phyloP scores from a whole-genome alignment of 1,139 yeast species.

The Geotrichum siamense region DNA sequence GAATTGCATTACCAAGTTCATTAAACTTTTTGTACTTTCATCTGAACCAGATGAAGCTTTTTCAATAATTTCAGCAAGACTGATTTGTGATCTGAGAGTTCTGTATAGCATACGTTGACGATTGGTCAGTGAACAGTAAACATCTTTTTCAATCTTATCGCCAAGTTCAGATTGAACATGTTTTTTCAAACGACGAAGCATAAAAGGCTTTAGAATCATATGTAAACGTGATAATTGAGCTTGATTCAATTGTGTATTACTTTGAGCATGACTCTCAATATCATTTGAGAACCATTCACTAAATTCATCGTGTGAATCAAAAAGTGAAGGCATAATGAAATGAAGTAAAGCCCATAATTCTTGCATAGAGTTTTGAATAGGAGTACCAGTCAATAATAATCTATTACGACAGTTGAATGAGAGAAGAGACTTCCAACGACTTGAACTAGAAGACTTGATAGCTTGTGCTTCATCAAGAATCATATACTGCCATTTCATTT shows the following conservation, averaged over 20 bases:
- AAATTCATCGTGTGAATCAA: conserved; percentile 96
- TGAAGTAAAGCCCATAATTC: conserved; percentile 97
- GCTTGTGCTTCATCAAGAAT: conserved; percentile 98
- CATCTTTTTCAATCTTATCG: conserved; percentile 91
- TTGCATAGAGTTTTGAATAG: conserved; percentile 97
- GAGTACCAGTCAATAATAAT: conserved; percentile 90
- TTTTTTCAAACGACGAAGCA: conserved; percentile 95
- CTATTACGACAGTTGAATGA: conserved; percentile 92
- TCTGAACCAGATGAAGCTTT: conserved; percentile 53
- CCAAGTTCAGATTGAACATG: conserved; percentile 97
- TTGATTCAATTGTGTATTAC: conserved; percentile 86
- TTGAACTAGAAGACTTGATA: conserved; percentile 85
- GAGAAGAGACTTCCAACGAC: conserved; percentile 89
- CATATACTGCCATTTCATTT: conserved; percentile 99
- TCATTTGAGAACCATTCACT: conserved; percentile 99
- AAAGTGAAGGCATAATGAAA: conserved; percentile 97
- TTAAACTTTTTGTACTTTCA: conserved; percentile 70
- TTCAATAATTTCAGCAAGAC: conserved; percentile 81
- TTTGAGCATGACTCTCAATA: conserved; percentile 94
- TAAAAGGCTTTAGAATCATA: conserved; percentile 92
- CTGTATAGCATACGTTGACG: conserved; percentile 84
- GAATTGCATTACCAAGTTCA: conserved; percentile 97
- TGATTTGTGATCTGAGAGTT: conserved; percentile 83
- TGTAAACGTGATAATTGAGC: conserved; percentile 88
- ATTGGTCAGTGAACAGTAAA: conserved; percentile 84